A percentile compares a stretch with the other conserved stretches of the same genome.
phyloP scores from a whole-genome alignment of 2,329 filamentous ascomycete genomes.

The Aspergillus sp. region DNA sequence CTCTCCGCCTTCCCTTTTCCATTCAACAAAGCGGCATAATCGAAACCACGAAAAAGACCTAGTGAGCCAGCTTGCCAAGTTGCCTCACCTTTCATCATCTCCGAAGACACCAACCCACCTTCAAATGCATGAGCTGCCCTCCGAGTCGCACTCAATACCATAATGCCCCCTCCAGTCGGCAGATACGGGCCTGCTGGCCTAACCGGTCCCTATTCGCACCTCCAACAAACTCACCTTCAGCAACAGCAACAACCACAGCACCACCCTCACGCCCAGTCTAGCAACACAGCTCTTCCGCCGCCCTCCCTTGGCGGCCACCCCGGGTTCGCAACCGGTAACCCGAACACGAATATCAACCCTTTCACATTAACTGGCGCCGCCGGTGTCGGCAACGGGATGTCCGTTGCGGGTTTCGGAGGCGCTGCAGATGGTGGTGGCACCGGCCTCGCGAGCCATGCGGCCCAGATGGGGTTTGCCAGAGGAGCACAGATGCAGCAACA shows the following conservation, averaged over 20 bases:
- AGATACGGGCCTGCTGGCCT: constrained; percentile 63
- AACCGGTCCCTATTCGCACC: constrained; percentile 63
- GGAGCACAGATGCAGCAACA: constrained; percentile 69
- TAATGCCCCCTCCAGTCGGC: constrained; percentile 63
- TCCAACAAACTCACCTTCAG: constrained; percentile 55
- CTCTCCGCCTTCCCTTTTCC: constrained; percentile 33
- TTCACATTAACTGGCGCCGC: constrained; percentile 60
- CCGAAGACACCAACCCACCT: constrained; percentile 14
- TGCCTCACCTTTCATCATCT: constrained; percentile 19
- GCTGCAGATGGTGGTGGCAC: constrained; percentile 64
- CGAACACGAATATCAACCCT: constrained; percentile 70
- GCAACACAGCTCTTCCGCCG: constrained; percentile 55
- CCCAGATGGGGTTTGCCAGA: constrained; percentile 84
- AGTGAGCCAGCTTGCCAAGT: constrained; percentile 3
- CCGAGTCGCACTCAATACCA: constrained; percentile 21
- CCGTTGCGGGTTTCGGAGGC: constrained; percentile 60
- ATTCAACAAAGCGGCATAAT: constrained; percentile 12
- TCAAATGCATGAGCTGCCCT: constrained; percentile 25
- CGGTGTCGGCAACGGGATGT: constrained; percentile 59
- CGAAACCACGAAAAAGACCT: constrained; percentile 28
- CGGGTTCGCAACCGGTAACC: constrained; percentile 66
- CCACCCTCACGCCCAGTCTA: constrained; percentile 49
- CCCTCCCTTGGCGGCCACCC: constrained; percentile 69
- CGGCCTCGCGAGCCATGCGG: constrained; percentile 83
- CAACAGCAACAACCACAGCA: constrained; percentile 47